Conservation (phyloP, 225 moss, liverwort and hornwort species). For the Physcomitrellopsis africana region DNA sequence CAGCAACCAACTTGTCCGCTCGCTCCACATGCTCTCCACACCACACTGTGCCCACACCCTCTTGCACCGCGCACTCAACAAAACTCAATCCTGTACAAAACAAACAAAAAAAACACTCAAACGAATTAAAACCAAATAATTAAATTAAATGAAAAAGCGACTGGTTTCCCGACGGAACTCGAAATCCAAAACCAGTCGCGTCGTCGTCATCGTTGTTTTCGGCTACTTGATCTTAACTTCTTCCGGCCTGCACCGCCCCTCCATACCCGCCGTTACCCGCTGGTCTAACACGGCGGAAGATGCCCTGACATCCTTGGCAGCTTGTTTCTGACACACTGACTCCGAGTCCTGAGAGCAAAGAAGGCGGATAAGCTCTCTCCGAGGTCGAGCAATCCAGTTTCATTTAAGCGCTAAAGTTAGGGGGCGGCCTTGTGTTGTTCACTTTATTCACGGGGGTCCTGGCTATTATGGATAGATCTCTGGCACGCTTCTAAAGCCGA, state of each 20-base stretch:
- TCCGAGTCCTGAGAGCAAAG: background rate
- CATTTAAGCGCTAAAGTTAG: background rate
- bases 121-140: no score
- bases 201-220: no score
- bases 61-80: no score
- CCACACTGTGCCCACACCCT: background rate
- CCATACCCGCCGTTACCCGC: background rate
- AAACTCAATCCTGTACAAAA: no score
- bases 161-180: no score
- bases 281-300: accelerated
- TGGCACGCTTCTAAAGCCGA: no score
- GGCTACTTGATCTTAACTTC: no score
- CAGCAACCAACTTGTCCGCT: background rate
- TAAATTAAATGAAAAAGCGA: no score
- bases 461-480: no score
- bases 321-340: accelerated
- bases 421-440: background rate
- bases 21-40: background rate
- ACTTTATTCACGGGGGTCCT: background rate
- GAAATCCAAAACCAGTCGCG: no score
- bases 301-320: background rate
- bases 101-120: background rate
- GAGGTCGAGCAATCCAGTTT: background rate
- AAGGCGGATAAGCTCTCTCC: slow-evolving; percentile 17
- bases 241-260: no score